Percentiles rank a stretch among this genome's conserved stretches.
Conservation (phyloP, 805 yeast species). For the Candida koratica region DNA sequence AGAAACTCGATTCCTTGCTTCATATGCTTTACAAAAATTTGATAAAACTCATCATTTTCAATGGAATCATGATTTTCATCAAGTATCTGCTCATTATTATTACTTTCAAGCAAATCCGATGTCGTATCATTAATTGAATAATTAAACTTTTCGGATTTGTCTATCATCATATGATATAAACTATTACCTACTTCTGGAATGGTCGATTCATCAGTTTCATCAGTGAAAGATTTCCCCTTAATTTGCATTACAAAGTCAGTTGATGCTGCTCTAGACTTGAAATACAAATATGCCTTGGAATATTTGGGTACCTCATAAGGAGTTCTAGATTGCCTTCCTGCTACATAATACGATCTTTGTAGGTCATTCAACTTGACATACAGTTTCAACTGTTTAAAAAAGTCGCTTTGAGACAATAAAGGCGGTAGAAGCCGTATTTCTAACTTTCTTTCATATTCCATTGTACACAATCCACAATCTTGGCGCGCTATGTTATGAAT, state of each 20-base stretch:
- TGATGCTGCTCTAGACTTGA: slow-evolving; percentile 25
- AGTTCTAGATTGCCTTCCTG: slow-evolving; percentile 37
- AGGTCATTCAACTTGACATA: slow-evolving; percentile 12
- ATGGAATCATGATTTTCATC: neutral
- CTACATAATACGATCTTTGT: slow-evolving; percentile 32
- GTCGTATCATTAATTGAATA: neutral
- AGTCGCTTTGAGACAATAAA: slow-evolving; percentile 23
- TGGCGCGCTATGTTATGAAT: slow-evolving; percentile 4
- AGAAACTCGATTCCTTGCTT: slow-evolving; percentile 4
- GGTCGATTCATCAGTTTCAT: slow-evolving; percentile 24
- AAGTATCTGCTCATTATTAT: neutral
- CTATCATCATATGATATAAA: slow-evolving; percentile 12
- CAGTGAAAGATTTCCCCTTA: slow-evolving; percentile 23
- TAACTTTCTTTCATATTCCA: slow-evolving; percentile 8
- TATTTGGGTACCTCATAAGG: slow-evolving; percentile 37
- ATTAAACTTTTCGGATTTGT: neutral
- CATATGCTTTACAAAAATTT: slow-evolving; percentile 6
- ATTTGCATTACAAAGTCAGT: slow-evolving; percentile 25
- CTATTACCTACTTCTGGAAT: slow-evolving; percentile 35
- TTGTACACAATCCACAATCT: slow-evolving; percentile 1
- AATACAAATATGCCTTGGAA: slow-evolving; percentile 41
- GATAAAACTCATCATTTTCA: slow-evolving; percentile 9
- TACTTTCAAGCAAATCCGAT: too few relatives aligned
- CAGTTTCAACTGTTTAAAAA: slow-evolving; percentile 19
- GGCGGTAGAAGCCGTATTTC: slow-evolving; percentile 45